Evolutionary conservation across 2,329 filamentous ascomycete species (phyloP), one percentile per base, ranked within the genome.

Genomic region (Ilyonectria destructans): DNA sequence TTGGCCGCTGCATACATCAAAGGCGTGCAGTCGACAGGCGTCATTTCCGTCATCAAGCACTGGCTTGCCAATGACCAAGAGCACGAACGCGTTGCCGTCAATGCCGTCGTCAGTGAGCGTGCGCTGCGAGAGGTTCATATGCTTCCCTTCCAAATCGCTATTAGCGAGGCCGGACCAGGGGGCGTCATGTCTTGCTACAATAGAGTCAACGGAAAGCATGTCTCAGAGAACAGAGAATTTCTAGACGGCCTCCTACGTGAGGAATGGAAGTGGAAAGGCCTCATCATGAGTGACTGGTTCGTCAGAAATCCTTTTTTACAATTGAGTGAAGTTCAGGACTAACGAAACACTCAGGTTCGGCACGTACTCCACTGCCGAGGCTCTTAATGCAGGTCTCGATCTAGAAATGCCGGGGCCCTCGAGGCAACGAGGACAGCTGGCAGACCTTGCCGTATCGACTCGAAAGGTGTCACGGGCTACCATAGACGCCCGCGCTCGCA

Each of bases 221-320:
- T 61, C 9, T 66, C 64, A 3, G 58, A 67, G 31, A 66, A 21
- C 15, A 35, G 12, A 2, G 21, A 56, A 4, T 15, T 67, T 0
- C 77, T 79, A 15, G 80, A 79, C 54, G 79, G 80, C 59, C 78
- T 84, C 21, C 73, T 83, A 35, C 77, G 83, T 52, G 76, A 76
- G 5, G 81, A 84, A 65, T 85, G 83, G 83, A 80, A 79, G 1
- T 85, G 77, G 70, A 74, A 84, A 17, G 83, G 83, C 0, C 68
- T 82, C 6, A 76, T 84, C 29, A 83, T 85, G 79, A 84, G 81
- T 71, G 83, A 85, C 73, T 85, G 83, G 83, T 82, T 72, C 29
- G 76, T 33, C 31, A 9, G 31, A 33, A 33, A 33, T 33, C 31
- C 26, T 4, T 26, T 26, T 26, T 26, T 26, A 4, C 1, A 26